These are phyloP conservation scores for Spatholobus suberectus DNA, from an alignment of 306 rosid species.

Conservation along the genomic window DNA sequence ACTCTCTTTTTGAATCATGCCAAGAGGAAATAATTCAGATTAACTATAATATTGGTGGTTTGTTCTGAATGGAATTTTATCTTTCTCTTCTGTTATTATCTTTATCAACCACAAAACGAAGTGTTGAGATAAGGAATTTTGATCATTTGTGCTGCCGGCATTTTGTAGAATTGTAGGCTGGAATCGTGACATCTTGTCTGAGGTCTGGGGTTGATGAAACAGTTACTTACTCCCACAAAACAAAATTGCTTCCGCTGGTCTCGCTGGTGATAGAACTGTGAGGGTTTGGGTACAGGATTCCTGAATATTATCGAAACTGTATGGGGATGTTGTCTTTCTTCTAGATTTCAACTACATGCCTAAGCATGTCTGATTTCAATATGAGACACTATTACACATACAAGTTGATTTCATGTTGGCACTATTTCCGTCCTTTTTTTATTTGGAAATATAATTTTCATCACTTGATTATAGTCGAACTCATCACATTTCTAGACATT, in stretches of 20 bases:
- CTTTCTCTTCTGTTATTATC: too few relatives aligned
- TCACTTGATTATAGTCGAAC: not conserved
- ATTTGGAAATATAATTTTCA: not conserved
- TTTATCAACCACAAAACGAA: not conserved
- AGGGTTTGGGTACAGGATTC: constrained; percentile 86
- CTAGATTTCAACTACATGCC: constrained; percentile 19
- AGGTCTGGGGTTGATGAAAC: not conserved
- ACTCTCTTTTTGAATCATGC: not conserved
- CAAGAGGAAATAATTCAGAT: not conserved
- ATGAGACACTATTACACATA: not conserved
- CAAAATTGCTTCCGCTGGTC: constrained; percentile 90
- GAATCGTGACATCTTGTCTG: not conserved
- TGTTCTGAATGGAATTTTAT: too few relatives aligned
- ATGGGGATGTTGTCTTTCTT: constrained; percentile 2
- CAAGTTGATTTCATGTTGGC: not conserved
- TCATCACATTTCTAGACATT: not conserved
- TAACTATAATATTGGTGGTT: constrained; percentile 3
- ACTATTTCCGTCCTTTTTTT: not conserved
- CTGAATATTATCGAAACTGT: constrained; percentile 40
- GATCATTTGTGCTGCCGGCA: not conserved
- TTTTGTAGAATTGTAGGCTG: not conserved
- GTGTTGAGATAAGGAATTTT: not conserved
- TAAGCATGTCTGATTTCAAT: constrained; percentile 13
- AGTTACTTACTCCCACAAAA: constrained; percentile 44
- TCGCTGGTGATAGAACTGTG: constrained; percentile 74